A percentile compares a stretch with the other conserved stretches of the same genome.
Evolutionary conservation across 1,284 basidiomycete species (phyloP).

Genomic region (Malassezia nana): DNA sequence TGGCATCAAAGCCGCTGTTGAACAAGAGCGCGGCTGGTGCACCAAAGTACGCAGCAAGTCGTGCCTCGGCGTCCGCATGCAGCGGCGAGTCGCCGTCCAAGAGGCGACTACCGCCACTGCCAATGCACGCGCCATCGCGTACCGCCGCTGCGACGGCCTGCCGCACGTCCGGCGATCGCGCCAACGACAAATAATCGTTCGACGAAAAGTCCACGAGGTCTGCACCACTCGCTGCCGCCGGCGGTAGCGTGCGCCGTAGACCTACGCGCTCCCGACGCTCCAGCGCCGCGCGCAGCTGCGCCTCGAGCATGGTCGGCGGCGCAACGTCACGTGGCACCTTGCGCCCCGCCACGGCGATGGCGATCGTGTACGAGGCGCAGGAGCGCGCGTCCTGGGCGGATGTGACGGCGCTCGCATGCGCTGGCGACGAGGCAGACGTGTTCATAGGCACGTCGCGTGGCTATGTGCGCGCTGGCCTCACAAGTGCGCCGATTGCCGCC

Average conservation of each 20-base stretch:
- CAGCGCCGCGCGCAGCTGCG: conserved; percentile 30
- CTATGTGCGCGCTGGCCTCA: conserved; percentile 17
- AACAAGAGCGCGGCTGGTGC: conserved; percentile 63
- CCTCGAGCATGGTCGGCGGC: conserved; percentile 24
- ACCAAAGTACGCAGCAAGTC: conserved; percentile 29
- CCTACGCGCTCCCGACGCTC: conserved; percentile 27
- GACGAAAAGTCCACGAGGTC: conserved; percentile 62
- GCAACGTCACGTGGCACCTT: not conserved
- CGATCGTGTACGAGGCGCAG: conserved; percentile 2
- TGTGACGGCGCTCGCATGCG: conserved; percentile 3
- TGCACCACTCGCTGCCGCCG: conserved; percentile 4
- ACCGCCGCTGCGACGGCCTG: conserved; percentile 14
- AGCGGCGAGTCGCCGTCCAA: conserved; percentile 61
- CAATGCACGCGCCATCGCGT: conserved; percentile 51
- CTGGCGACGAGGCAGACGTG: conserved; percentile 13
- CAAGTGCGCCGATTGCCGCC: not conserved
- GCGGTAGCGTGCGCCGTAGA: conserved; percentile 30
- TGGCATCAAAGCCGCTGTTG: conserved; percentile 91
- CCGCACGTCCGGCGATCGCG: conserved; percentile 55
- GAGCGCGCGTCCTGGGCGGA: not conserved
- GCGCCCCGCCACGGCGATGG: conserved; percentile 4
- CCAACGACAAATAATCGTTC: conserved; percentile 87
- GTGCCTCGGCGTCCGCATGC: conserved; percentile 29
- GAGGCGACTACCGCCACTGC: conserved; percentile 78
- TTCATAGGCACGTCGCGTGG: conserved; percentile 29